Conservation (phyloP, 805 yeast species). For the Ogataea siamensis region DNA sequence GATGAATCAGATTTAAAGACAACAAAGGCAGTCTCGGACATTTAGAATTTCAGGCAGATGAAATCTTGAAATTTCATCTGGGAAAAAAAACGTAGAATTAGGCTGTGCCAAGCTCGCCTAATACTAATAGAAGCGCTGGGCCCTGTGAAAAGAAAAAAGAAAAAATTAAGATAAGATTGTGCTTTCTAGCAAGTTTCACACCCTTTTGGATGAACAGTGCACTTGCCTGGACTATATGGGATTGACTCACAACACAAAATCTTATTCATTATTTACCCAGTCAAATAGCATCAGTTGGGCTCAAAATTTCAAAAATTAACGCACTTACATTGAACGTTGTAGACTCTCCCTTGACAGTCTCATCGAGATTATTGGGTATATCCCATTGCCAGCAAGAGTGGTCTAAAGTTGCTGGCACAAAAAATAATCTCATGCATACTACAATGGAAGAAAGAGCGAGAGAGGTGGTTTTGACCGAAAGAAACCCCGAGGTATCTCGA, state of each 20-base stretch:
- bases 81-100: slow-evolving; percentile 1
- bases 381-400: slow-evolving; percentile 4
- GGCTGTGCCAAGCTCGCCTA: slow-evolving; percentile 6
- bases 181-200: background rate
- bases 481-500: background rate
- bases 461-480: background rate
- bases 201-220: background rate
- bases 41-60: slow-evolving; percentile 1
- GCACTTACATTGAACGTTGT: slow-evolving; percentile 4
- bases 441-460: background rate
- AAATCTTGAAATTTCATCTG: slow-evolving; percentile 6
- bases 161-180: slow-evolving; percentile 10
- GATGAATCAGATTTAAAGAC: background rate
- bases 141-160: slow-evolving; percentile 3
- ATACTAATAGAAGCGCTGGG: slow-evolving; percentile 3
- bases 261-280: background rate
- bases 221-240: background rate
- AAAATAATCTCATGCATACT: background rate
- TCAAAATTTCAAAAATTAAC: background rate
- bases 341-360: slow-evolving; percentile 1
- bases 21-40: background rate
- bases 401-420: background rate
- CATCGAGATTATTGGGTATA: slow-evolving; percentile 5
- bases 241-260: background rate
- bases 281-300: background rate